Evolutionary conservation across 345 rosid species (phyloP), one percentile per base, ranked within the genome.

Genomic region (Gossypioides kirkii): DNA sequence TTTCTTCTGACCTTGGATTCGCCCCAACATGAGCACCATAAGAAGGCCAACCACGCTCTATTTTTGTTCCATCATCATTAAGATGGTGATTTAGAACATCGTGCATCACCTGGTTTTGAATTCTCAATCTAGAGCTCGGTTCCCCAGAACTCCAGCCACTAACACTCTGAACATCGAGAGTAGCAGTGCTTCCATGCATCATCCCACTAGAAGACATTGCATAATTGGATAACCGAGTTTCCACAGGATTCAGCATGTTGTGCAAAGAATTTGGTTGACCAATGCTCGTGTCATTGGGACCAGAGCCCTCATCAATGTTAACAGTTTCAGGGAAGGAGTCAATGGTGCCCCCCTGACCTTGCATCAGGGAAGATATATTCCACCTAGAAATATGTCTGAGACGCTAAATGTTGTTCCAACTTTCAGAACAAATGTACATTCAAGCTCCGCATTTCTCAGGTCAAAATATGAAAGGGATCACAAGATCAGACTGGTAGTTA

Each of bases 141-240:
- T 91, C 97, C 49, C 91, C 88, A 18, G 79, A 80, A 78, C 75
- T 89, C 96, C 89, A 87, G 76, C 84, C 81, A 78, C 80, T 72
- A 71, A 79, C 83, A 71, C 68, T 77, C 60, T 78, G 92, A 77
- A 49, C 73, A 69, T 77, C 82, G 74, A 80, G 83, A 82, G 79
- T 62, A 36, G 72, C 73, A 14, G 86, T 74, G 77, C 80, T 77
- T 53, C 73, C 76, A 50, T 83, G 81, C 17, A 83, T 55, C 42
- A 81, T 77, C 63, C 77, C 82, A 49, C 79, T 78, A 70, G 87
- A 83, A 78, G 90, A 61, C 42, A 55, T 80, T 32, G 77, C n/a
- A 65, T 71, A 79, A 83, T 78, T 85, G n/a, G 87, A 71, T 65
- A 85, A 69, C 41, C 78, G 77, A 73, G 65, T 74, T 42, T 87